Evolutionary conservation across 2,329 filamentous ascomycete genomes (phyloP).

Genomic region (Pseudogymnoascus sp.): DNA sequence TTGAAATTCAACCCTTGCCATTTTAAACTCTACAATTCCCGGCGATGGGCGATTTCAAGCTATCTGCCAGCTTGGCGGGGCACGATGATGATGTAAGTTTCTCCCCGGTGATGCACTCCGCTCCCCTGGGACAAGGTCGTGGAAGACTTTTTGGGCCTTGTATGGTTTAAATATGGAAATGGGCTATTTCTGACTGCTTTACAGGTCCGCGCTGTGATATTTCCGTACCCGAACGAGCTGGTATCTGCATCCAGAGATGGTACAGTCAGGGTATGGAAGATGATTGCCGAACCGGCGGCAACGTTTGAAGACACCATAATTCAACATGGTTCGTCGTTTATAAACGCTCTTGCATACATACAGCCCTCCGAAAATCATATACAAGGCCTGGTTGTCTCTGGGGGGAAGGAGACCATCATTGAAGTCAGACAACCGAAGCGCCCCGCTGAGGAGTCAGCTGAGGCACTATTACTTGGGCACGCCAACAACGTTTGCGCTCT

Average conservation of each 20-base stretch:
- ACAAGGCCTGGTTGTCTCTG: constrained; percentile 76
- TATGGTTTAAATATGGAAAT: not conserved
- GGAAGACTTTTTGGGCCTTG: not conserved
- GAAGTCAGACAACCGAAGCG: constrained; percentile 72
- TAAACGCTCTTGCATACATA: constrained; percentile 76
- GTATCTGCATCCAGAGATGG: constrained; percentile 87
- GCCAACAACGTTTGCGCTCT: constrained; percentile 80
- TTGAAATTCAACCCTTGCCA: not conserved
- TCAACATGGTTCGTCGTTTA: constrained; percentile 72
- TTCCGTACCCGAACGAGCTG: constrained; percentile 62
- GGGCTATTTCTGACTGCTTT: constrained; percentile 13
- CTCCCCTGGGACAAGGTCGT: not conserved
- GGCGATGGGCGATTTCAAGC: constrained; percentile 75
- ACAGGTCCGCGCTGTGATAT: constrained; percentile 80
- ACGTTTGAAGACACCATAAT: constrained; percentile 70
- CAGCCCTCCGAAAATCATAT: constrained; percentile 56
- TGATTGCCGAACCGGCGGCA: constrained; percentile 55
- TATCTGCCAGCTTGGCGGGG: constrained; percentile 80
- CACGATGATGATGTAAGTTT: constrained; percentile 84
- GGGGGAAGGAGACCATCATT: constrained; percentile 86
- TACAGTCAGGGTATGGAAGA: constrained; percentile 80
- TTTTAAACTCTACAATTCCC: not conserved
- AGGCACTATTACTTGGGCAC: constrained; percentile 80
- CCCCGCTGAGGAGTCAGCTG: constrained; percentile 64
- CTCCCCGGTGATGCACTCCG: not conserved